Evolutionary conservation across 768 basidiomycete genomes (phyloP), one percentile per base, ranked within the genome.

Genomic region (Suillus tomentosus): DNA sequence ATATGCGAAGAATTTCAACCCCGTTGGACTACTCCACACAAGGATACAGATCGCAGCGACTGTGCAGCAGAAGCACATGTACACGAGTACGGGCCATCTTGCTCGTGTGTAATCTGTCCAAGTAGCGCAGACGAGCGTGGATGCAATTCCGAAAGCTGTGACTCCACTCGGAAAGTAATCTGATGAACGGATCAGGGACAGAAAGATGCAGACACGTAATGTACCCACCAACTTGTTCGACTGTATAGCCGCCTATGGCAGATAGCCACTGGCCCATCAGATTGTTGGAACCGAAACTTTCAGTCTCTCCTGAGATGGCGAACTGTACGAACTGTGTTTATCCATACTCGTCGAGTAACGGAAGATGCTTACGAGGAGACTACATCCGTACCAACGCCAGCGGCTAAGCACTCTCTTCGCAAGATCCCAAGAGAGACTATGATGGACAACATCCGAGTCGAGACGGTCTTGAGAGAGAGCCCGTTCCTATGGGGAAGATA

Each of bases 1-100:
- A 70, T 89, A 92, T 5, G 89, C 91, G 67, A 91, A 90, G 73
- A 88, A 91, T 66, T 88, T 88, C n/a, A 87, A 82, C 1, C 80
- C 83, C 0, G 76, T 84, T 5, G 89, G 85, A 62, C 80, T 84
- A 60, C 77, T 79, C 85, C 86, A 87, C 3, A 87, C 81, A 37
- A 91, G 78, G 58, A 92, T 81, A 69, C 83, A 85, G 56, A 85
- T 81, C 17, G 83, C 78, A 14, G 87, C 80, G 42, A 80, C 72
- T 48, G 85, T 84, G 63, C 80, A 82, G 24, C 83, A 80, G n/a
- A 82, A 66, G 40, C 80, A 79, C 84, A 89, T 88, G 71, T 85
- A 85, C 17, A 90, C 80, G 24, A 90, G 80, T 56, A 89, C 86
- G 7, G 85, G 86, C 85, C 87, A 89, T 17, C 87, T 82, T 37